A percentile compares a stretch with the other conserved stretches of the same genome.
Conservation (phyloP, 169 alveolate genomes). For the Plasmodium falciparum region DNA sequence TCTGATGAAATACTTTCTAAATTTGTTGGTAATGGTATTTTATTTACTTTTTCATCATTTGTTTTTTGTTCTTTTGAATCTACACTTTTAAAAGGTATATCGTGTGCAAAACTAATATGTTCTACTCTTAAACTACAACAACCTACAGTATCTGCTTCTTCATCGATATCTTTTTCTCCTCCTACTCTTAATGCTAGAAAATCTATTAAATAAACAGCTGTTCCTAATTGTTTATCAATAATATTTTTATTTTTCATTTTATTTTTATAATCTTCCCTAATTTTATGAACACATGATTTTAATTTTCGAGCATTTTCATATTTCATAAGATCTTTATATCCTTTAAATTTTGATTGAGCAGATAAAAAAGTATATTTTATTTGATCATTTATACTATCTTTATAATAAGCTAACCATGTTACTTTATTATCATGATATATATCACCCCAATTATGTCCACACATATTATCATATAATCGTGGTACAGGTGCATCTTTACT, state of each 20-base stretch:
- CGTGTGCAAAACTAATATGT: slow-evolving; percentile 91
- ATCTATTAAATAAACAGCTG: slow-evolving; percentile 99
- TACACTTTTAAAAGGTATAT: slow-evolving; percentile 50
- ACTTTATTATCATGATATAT: slow-evolving; percentile 96
- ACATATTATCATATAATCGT: slow-evolving; percentile 90
- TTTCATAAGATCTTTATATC: slow-evolving; percentile 95
- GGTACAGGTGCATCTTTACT: slow-evolving; percentile 98
- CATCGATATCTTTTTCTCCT: slow-evolving; percentile 98
- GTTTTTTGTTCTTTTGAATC: slow-evolving; percentile 30
- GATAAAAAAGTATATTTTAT: slow-evolving; percentile 95
- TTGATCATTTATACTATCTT: slow-evolving; percentile 94
- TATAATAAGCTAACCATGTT: slow-evolving; percentile 97
- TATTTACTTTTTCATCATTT: slow-evolving; percentile 75
- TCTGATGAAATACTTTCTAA: slow-evolving; percentile 41
- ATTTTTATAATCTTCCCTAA: slow-evolving; percentile 92
- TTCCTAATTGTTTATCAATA: slow-evolving; percentile 95
- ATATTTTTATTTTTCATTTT: slow-evolving; percentile 89
- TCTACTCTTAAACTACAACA: slow-evolving; percentile 98
- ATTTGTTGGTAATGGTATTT: slow-evolving; percentile 35
- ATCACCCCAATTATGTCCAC: slow-evolving; percentile 98
- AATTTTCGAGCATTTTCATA: slow-evolving; percentile 97
- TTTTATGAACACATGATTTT: slow-evolving; percentile 89
- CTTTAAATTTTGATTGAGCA: slow-evolving; percentile 97
- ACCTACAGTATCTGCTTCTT: slow-evolving; percentile 99
- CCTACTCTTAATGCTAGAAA: slow-evolving; percentile 99